Conservation (phyloP, 2,329 filamentous ascomycete genomes). For the Colletotrichum gigasporum region DNA sequence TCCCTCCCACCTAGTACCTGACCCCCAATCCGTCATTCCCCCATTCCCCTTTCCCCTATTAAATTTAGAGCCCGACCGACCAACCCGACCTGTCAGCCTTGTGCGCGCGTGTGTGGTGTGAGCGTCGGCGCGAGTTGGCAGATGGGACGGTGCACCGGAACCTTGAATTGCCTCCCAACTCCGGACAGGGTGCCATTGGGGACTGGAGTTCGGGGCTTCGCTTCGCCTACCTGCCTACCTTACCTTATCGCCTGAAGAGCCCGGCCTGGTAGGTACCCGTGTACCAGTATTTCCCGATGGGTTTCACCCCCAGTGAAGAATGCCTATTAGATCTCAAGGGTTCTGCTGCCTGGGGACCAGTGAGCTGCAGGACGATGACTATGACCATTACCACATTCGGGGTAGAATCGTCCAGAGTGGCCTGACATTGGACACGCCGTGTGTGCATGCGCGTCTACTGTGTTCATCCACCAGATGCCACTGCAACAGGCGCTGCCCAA, state of each 20-base stretch:
- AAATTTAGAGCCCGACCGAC: neutral
- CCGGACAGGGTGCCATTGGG: constrained; percentile 6
- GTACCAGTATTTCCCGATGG: constrained; percentile 3
- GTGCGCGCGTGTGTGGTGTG: neutral
- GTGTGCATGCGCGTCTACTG: neutral
- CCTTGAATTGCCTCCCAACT: constrained; percentile 6
- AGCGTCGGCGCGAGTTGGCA: no score
- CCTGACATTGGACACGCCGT: constrained; percentile 17
- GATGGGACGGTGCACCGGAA: constrained; percentile 14
- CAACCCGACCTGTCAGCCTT: neutral
- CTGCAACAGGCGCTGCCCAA: neutral
- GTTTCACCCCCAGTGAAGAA: constrained; percentile 11
- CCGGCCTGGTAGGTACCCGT: neutral
- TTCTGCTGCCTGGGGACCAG: constrained; percentile 10
- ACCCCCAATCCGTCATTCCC: neutral
- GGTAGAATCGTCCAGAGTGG: constrained; percentile 23
- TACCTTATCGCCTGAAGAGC: neutral
- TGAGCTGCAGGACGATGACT: constrained; percentile 18
- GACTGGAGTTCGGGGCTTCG: neutral
- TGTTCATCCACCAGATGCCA: neutral
- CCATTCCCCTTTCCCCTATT: neutral
- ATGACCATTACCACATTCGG: constrained; percentile 21
- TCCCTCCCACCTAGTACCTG: neutral
- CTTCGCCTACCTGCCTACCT: neutral
- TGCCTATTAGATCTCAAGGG: constrained; percentile 10